Evolutionary conservation across 345 rosid genomes (phyloP), one percentile per base, ranked within the genome.

Genomic region (Kandelia obovata): DNA sequence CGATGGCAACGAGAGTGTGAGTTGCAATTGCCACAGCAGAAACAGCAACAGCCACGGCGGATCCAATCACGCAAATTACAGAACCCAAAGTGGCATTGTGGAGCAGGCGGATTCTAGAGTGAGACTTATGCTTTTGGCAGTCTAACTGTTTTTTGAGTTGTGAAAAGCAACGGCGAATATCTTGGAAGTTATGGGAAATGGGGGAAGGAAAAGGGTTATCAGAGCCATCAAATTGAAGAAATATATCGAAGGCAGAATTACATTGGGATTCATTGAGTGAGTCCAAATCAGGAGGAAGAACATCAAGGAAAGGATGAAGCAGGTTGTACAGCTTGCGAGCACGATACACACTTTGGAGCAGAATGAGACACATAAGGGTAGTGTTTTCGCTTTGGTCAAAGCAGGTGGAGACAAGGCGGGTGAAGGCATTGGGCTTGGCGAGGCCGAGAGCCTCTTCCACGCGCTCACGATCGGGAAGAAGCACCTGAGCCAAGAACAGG

Each of bases 181-280:
- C 85, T 3, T 60, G 71, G 75, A 91, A 84, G 76, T 74, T 73
- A 57, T 70, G 68, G 28, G 86, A 77, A 28, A 78, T 79, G 10
- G 85, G 77, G 53, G 73, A 79, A 16, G 92, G 83, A 68, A 93
- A 89, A 66, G 94, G 98, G 74, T 87, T 89, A 7, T 78, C 89
- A 55, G 67, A 66, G 26, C 72, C 49, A 64, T 85, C 88, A 7
- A 91, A 87, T 58, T 81, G 68, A 66, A 69, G 70, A 58, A 89
- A 82, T 62, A 88, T 71, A 35, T 85, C 83, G 30, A 75, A 71
- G 0, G 90, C 91, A 37, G 62, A 49, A 53, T 85, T 59, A 67
- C 89, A 90, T 11, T 83, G 85, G 37, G 83, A 64, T 65, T 73
- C 75, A 58, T 76, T 69, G 49, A 83, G 70, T 58, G 78, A 71